Base-by-base conservation (phyloP, 192 early-diverging fungal species). In the Rhizoclosmatium sp. region DNA sequence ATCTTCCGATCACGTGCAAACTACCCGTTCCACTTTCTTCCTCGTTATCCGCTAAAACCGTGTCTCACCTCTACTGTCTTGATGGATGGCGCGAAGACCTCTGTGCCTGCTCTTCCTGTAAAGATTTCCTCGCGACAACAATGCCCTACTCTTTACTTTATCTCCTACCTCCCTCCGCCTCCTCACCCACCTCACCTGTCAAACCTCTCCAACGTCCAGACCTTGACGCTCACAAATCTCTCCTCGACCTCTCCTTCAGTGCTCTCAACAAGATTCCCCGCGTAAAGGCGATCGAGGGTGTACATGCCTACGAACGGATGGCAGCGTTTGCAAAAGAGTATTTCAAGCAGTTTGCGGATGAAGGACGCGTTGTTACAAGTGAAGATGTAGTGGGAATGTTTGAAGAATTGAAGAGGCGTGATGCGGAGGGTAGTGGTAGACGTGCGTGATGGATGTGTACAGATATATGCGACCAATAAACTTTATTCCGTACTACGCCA, bases 161-260 rank as follows among this genome's bases (percentile, higher is more conserved):
- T 16, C 39, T 16, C 31, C 45, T 21, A 14, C 48, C 4, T 10
- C 19, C 47, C 16, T 54, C 10, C 51, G 48, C 47, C 4, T 40
- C 39, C 14, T 39, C 47, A n/a, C 51, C 69, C 4, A 45, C 39
- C 39, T 10, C 21, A 21, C 12, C 42, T 14, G 67, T 12, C 21
- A 42, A 45, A 46, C 4, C 4, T 41, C 7, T 21, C 39, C 5
- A 16, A 2, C 72, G 61, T 62, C 88, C 92, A n/a, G 95, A 98
- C 79, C 90, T 92, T 51, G 79, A 88, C 16, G 83, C 84, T 39
- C 85, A 83, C 58, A 89, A 85, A 69, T 95, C 94, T 0, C 80
- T 94, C 3, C 89, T 94, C 60, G 95, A 96, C 42, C 83, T 88
- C 39, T 95, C 92, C 19, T 89, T 98, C 89, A 87, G 93, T 66